Evolutionary conservation across 768 basidiomycete species (phyloP).

Genomic region (Lepiota brunneoincarnata): DNA sequence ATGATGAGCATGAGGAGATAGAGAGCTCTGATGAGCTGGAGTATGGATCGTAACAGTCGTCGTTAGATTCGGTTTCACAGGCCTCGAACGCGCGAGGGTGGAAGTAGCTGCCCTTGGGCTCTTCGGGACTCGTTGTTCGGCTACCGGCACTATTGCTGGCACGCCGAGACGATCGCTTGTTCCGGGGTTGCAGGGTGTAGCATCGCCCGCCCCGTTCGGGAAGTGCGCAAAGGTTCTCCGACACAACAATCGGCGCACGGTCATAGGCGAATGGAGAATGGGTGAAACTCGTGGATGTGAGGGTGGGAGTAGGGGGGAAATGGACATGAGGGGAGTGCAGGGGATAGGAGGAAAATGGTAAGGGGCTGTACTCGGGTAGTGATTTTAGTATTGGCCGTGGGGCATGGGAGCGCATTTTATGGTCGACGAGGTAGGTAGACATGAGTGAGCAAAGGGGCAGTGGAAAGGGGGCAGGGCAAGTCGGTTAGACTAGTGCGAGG

Average conservation of each 20-base stretch:
- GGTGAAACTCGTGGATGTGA: conserved; percentile 55
- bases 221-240: conserved; percentile 61
- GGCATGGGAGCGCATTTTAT: neutral
- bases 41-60: conserved; percentile 1
- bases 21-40: conserved; percentile 1
- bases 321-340: conserved; percentile 37
- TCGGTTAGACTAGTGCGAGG: too few species aligned
- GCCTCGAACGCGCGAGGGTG: conserved; percentile 48
- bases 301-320: conserved; percentile 40
- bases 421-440: neutral
- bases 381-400: conserved; percentile 16
- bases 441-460: neutral
- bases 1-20: too few species aligned
- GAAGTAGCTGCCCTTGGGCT: conserved; percentile 46
- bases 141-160: neutral
- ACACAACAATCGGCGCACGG: conserved; percentile 66
- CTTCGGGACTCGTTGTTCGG: neutral
- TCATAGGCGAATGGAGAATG: conserved; percentile 70
- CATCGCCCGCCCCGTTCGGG: conserved; percentile 63
- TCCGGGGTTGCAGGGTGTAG: conserved; percentile 21
- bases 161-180: conserved; percentile 2
- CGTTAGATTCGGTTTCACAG: conserved; percentile 30
- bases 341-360: conserved; percentile 37
- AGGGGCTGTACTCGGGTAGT: conserved; percentile 17
- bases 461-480: neutral